Evolutionary conservation across 1,139 yeast genomes (phyloP).

Genomic region (Candida frijolesensis): DNA sequence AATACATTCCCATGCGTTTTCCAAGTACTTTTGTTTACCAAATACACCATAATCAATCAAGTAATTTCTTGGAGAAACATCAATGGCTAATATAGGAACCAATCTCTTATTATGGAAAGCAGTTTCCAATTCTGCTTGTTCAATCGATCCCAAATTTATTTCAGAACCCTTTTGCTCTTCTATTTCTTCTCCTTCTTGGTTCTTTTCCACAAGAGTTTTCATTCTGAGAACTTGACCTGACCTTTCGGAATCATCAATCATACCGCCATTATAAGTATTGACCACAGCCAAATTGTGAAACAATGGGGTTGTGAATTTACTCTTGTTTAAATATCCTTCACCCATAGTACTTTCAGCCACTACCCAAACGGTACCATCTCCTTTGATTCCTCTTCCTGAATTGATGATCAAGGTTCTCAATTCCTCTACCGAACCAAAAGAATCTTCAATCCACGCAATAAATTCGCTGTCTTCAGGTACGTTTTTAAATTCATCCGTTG

Average conservation of each 20-base stretch:
- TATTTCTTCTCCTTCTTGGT: constrained; percentile 18
- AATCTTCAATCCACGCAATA: constrained; percentile 46
- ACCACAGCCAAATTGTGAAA: constrained; percentile 58
- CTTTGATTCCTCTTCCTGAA: constrained; percentile 65
- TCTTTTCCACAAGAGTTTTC: constrained; percentile 23
- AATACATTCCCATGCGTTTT: constrained; percentile 70
- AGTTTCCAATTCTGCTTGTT: constrained; percentile 45
- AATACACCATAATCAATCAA: constrained; percentile 73
- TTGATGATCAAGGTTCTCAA: constrained; percentile 64
- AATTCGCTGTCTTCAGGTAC: constrained; percentile 42
- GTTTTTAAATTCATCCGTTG: constrained; percentile 34
- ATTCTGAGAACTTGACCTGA: constrained; percentile 51
- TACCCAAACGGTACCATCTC: constrained; percentile 77
- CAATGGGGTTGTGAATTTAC: constrained; percentile 22
- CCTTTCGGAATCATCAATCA: constrained; percentile 57
- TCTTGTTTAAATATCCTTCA: constrained; percentile 23
- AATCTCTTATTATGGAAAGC: constrained; percentile 45
- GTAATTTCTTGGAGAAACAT: constrained; percentile 70
- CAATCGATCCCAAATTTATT: constrained; percentile 38
- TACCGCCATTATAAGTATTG: constrained; percentile 77
- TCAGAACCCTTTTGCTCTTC: constrained; percentile 17
- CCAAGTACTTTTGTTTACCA: constrained; percentile 68
- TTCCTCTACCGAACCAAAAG: constrained; percentile 71
- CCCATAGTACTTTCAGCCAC: constrained; percentile 57
- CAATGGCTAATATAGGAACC: constrained; percentile 67